These are phyloP conservation scores for Hypoxylon fuscum DNA, from an alignment of 495 filamentous ascomycete species.

Conservation along the genomic window DNA sequence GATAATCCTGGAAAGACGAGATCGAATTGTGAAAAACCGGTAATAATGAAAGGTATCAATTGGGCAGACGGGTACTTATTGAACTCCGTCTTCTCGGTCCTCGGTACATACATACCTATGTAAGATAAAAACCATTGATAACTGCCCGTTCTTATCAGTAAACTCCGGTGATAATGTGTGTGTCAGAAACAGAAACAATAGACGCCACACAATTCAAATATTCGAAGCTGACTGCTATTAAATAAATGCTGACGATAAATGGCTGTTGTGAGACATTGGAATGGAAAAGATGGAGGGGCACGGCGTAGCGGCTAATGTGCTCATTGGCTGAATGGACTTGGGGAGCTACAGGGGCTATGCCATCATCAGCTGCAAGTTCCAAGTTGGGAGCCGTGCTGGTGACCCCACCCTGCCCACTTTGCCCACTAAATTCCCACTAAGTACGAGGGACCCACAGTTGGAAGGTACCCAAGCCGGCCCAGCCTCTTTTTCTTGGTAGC, in stretches of 20 bases:
- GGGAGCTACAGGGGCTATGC: constrained; percentile 34
- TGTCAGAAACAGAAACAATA: constrained; percentile 2
- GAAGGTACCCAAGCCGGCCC: constrained; percentile 30
- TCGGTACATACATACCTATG: background rate
- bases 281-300: constrained; percentile 17
- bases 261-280: background rate
- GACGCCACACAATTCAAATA: constrained; percentile 8
- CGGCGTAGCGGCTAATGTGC: constrained; percentile 12
- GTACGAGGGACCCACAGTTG: constrained; percentile 26
- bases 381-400: constrained; percentile 30
- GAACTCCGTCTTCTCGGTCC: background rate
- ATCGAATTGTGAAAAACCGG: constrained; percentile 10
- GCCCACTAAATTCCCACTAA: constrained; percentile 19
- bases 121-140: background rate
- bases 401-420: constrained; percentile 7
- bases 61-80: background rate
- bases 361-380: constrained; percentile 34
- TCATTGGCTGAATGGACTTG: constrained; percentile 17
- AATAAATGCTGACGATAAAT: constrained; percentile 5
- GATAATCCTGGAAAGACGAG: constrained; percentile 19
- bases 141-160: background rate
- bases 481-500: constrained; percentile 11
- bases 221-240: constrained; percentile 19
- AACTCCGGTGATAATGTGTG: background rate
- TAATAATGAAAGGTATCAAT: background rate